Base-by-base conservation (phyloP, 306 rosid genomes). In the Macrotyloma uniflorum region DNA sequence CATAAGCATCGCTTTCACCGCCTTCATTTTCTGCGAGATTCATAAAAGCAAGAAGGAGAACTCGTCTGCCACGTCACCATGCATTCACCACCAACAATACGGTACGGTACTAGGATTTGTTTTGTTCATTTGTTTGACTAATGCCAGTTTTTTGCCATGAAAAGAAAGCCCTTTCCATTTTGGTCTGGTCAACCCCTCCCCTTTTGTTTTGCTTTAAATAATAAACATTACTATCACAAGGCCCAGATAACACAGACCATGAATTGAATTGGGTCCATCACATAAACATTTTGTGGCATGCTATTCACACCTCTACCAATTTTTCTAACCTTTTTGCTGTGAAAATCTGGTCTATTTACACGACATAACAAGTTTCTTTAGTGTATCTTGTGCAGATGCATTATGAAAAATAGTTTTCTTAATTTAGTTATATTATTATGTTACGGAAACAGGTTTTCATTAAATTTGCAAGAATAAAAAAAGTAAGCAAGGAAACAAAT, bases 41-140 rank as follows among this genome's bases (percentile, higher is more conserved):
- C 2, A 42, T 14, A 6, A 14, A 15, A 53, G 5, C 15, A 53
- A 53, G 6, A 5, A 53, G 23, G 1, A 1, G 11, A 63, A 75
- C 26, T 47, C 13, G 2, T 35, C 6, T 76, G 73, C 72, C 72
- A 76, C 49, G 53, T 76, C 80, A 76, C 2, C 70, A 16, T 61
- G 5, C 12, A 51, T 19, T 32, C 33, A 2, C 28, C 42, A 38
- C 10, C 49, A 5, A 14, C 16, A n/a, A 63, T 35, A 33, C 16
- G 16, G 24, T 33, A 63, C 24, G 8, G 68, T 62, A 62, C 47
- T 28, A 3, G 26, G 19, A 46, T 63, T 76, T 24, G 68, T 58
- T 58, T 12, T 57, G 12, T 63, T 63, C 26, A 8, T 18, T 64
- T 64, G 26, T 64, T 64, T 64, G 70, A 63, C 69, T 35, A 0